phyloP scores from a whole-genome alignment of 805 yeast genomes.

The Metschnikowia bowlesiae region DNA sequence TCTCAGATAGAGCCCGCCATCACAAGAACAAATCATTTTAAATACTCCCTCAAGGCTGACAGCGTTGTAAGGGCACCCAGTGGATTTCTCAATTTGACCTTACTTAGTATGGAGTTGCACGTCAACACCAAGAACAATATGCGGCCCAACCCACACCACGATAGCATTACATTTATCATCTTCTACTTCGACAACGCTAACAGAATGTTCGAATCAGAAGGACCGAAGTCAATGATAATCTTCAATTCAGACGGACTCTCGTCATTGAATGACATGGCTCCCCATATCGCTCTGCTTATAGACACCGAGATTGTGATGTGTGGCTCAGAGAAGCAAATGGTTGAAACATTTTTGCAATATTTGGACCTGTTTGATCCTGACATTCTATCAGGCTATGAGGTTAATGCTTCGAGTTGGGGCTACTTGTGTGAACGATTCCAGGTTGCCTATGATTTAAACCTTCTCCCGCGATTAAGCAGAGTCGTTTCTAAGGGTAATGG shows the following conservation, averaged over 20 bases:
- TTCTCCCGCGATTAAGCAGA: conserved; percentile 60
- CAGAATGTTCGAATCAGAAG: conserved; percentile 13
- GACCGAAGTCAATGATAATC: conserved; percentile 5
- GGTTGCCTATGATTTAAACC: conserved; percentile 43
- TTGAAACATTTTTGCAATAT: conserved; percentile 50
- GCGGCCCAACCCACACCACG: conserved; percentile 62
- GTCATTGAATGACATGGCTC: background rate
- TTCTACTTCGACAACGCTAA: conserved; percentile 54
- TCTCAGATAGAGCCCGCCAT: conserved; percentile 53
- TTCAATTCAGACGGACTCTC: conserved; percentile 5
- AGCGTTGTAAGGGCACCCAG: conserved; percentile 33
- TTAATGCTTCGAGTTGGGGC: conserved; percentile 85
- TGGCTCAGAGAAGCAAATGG: conserved; percentile 52
- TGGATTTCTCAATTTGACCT: conserved; percentile 46
- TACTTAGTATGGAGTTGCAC: conserved; percentile 67
- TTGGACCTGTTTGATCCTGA: conserved; percentile 79
- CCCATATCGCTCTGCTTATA: conserved; percentile 4
- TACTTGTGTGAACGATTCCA: conserved; percentile 66
- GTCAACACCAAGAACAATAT: conserved; percentile 45
- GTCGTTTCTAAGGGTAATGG: conserved; percentile 46
- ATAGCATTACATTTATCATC: conserved; percentile 55
- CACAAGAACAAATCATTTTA: conserved; percentile 37
- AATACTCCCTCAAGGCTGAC: conserved; percentile 33
- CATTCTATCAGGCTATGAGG: conserved; percentile 79
- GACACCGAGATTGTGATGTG: conserved; percentile 1